A percentile compares a stretch with the other conserved stretches of the same genome.
These are phyloP conservation scores for Hippophae rhamnoides DNA, from an alignment of 306 rosid species.

Conservation along the genomic window DNA sequence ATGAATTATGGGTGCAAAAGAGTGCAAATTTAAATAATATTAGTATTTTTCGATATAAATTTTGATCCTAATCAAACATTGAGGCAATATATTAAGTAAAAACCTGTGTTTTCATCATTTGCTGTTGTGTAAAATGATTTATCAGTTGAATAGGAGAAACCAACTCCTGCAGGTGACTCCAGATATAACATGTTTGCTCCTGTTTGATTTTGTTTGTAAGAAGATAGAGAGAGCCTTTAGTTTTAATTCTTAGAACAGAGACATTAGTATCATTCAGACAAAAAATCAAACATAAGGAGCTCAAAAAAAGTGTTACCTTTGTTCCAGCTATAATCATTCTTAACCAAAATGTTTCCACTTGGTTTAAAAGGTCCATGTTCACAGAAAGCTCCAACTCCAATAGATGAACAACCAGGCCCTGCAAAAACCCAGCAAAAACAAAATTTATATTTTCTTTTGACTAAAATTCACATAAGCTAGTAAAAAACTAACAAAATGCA, in stretches of 20 bases:
- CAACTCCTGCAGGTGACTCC: conserved; percentile 80
- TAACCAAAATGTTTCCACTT: conserved; percentile 35
- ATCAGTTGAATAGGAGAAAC: conserved; percentile 63
- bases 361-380: conserved; percentile 76
- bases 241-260: background rate
- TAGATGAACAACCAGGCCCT: conserved; percentile 85
- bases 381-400: conserved; percentile 62
- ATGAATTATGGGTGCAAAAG: too few relatives aligned
- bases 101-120: conserved; percentile 52
- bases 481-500: too few relatives aligned
- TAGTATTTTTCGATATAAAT: too few relatives aligned
- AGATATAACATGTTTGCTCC: conserved; percentile 61
- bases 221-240: too few relatives aligned
- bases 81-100: background rate
- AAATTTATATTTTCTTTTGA: background rate
- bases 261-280: background rate
- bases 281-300: background rate
- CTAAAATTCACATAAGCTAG: background rate
- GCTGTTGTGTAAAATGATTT: conserved; percentile 36
- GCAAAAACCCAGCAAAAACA: conserved; percentile 17
- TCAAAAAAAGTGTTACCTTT: conserved; percentile 26
- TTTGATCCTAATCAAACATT: too few relatives aligned
- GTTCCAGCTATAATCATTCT: conserved; percentile 58
- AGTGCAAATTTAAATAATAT: too few relatives aligned
- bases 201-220: conserved; percentile 2